A percentile compares a stretch with the other conserved stretches of the same genome.
phyloP scores from a whole-genome alignment of 495 filamentous ascomycete genomes.

The Talaromyces wortmannii region DNA sequence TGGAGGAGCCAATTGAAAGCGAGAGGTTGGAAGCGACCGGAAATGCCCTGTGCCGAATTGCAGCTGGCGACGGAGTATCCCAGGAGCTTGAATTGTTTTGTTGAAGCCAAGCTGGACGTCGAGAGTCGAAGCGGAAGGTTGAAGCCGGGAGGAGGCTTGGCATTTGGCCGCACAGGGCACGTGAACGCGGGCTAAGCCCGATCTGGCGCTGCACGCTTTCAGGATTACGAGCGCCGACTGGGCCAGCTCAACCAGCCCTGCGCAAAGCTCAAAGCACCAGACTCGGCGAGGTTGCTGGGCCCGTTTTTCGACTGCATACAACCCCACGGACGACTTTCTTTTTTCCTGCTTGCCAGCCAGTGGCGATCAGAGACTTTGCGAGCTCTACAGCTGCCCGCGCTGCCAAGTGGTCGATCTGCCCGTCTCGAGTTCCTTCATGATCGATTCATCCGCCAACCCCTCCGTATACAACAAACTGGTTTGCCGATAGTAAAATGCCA shows the following conservation, averaged over 20 bases:
- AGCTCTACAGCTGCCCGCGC: neutral
- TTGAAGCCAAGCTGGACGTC: neutral
- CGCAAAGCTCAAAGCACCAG: neutral
- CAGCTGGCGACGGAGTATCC: neutral
- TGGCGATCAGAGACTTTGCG: neutral
- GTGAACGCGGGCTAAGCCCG: neutral
- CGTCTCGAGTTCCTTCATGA: slow-evolving; percentile 8
- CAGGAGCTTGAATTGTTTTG: neutral
- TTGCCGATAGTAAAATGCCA: slow-evolving; percentile 14
- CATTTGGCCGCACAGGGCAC: neutral
- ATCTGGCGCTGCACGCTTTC: neutral
- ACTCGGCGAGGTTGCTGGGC: too few relatives aligned
- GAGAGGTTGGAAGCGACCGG: neutral
- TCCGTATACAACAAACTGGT: slow-evolving; percentile 7
- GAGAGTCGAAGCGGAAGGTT: neutral
- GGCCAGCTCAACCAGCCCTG: neutral
- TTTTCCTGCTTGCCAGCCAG: neutral
- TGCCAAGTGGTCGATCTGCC: neutral
- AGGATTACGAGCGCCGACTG: neutral
- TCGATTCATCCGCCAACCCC: slow-evolving; percentile 13
- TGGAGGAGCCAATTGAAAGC: neutral
- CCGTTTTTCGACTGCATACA: neutral
- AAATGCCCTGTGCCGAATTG: neutral
- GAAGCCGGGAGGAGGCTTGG: neutral
- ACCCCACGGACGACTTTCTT: neutral